Conservation (phyloP, 306 rosid genomes). For the Canavalia gladiata region DNA sequence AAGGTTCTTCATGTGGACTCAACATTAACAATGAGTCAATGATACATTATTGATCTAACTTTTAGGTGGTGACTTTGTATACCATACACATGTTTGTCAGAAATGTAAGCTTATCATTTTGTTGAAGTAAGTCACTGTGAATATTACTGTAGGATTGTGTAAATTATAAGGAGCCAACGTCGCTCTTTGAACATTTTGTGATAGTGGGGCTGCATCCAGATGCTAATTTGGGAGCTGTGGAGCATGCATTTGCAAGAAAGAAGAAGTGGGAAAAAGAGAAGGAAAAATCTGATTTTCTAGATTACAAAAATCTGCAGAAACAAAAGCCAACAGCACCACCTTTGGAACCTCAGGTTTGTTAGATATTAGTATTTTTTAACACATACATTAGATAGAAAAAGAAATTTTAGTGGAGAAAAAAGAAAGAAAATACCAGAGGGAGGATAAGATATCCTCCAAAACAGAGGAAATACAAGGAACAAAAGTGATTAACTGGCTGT, state of each 20-base stretch:
- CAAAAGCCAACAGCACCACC: constrained; percentile 62
- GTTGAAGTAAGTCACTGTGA: constrained; percentile 49
- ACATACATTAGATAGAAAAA: constrained; percentile 10
- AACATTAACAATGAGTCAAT: not conserved
- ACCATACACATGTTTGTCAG: constrained; percentile 45
- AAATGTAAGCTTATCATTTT: constrained; percentile 44
- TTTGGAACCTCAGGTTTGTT: constrained; percentile 92
- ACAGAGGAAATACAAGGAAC: constrained; percentile 29
- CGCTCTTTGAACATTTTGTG: constrained; percentile 93
- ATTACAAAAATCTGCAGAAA: constrained; percentile 59
- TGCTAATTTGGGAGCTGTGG: constrained; percentile 77
- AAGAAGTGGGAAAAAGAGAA: constrained; percentile 76
- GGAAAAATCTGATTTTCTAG: constrained; percentile 57
- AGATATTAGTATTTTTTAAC: constrained; percentile 40
- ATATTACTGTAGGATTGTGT: constrained; percentile 68
- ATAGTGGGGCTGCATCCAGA: constrained; percentile 94
- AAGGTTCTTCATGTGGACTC: constrained; percentile 25
- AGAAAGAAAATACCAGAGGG: constrained; percentile 34
- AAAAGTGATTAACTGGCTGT: constrained; percentile 5
- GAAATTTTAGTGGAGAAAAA: constrained; percentile 13
- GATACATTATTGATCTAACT: constrained; percentile 27
- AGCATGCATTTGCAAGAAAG: constrained; percentile 73
- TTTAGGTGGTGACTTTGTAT: constrained; percentile 42
- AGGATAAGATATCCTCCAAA: constrained; percentile 31
- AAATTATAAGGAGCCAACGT: constrained; percentile 75